These are phyloP conservation scores for Penicillium bovifimosum DNA, from an alignment of 495 filamentous ascomycete species.

Conservation along the genomic window DNA sequence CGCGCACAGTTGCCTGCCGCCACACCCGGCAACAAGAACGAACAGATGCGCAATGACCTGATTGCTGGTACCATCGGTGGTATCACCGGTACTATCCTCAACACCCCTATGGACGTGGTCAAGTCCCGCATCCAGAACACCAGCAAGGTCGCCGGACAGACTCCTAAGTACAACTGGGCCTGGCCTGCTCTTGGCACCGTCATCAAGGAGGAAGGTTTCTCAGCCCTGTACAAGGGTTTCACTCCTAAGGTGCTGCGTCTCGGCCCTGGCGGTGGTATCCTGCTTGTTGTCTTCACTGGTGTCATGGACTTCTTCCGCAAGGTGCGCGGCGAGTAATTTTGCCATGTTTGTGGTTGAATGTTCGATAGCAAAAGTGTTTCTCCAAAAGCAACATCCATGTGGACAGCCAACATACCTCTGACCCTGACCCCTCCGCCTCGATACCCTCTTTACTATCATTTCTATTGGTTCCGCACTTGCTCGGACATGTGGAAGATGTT, in stretches of 20 bases:
- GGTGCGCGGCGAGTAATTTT: slow-evolving; percentile 35
- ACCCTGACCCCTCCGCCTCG: neutral
- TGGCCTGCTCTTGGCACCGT: slow-evolving; percentile 79
- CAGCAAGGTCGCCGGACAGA: slow-evolving; percentile 67
- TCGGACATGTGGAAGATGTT: neutral
- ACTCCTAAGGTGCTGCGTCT: slow-evolving; percentile 87
- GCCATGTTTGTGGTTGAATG: neutral
- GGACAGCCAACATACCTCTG: neutral
- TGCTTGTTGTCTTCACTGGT: slow-evolving; percentile 86
- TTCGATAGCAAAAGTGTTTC: slow-evolving; percentile 3
- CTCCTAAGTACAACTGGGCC: slow-evolving; percentile 98
- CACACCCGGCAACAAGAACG: slow-evolving; percentile 62
- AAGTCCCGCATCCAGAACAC: slow-evolving; percentile 97
- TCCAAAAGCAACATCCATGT: slow-evolving; percentile 6
- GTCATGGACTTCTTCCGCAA: slow-evolving; percentile 87
- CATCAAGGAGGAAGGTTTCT: slow-evolving; percentile 88
- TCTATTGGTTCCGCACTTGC: neutral
- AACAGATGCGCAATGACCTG: slow-evolving; percentile 79
- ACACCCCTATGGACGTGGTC: slow-evolving; percentile 96
- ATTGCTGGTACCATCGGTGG: slow-evolving; percentile 83
- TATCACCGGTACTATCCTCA: slow-evolving; percentile 86
- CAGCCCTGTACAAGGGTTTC: slow-evolving; percentile 95
- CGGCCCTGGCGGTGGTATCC: slow-evolving; percentile 84
- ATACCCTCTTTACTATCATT: slow-evolving; percentile 6
- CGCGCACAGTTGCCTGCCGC: slow-evolving; percentile 72